Conservation (phyloP, 1,139 yeast genomes). For the Suhomyces wounanorum region DNA sequence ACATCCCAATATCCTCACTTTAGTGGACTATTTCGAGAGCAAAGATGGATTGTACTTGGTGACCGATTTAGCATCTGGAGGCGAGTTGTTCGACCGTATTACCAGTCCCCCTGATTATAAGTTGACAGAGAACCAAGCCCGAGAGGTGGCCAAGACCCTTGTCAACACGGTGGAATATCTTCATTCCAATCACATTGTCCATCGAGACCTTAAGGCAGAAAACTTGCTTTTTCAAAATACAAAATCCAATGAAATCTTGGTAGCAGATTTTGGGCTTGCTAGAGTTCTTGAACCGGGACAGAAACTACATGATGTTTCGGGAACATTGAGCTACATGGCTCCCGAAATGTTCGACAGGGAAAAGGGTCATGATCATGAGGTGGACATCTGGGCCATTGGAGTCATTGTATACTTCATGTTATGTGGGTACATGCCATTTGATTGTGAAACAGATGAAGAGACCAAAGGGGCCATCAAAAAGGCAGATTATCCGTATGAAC, state of each 20-base stretch:
- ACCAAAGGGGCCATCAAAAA: slow-evolving; percentile 61
- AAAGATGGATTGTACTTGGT: slow-evolving; percentile 57
- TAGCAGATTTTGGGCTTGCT: slow-evolving; percentile 77
- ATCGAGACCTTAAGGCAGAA: slow-evolving; percentile 46
- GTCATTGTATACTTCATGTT: slow-evolving; percentile 71
- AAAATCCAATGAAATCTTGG: slow-evolving; percentile 46
- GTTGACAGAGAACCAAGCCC: slow-evolving; percentile 51
- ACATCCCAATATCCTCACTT: slow-evolving; percentile 56
- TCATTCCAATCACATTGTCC: slow-evolving; percentile 38
- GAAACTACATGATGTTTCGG: slow-evolving; percentile 41
- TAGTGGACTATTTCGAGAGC: slow-evolving; percentile 73
- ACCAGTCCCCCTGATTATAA: slow-evolving; percentile 45
- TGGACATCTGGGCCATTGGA: slow-evolving; percentile 80
- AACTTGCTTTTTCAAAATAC: slow-evolving; percentile 35
- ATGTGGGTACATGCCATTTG: slow-evolving; percentile 79
- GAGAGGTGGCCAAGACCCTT: slow-evolving; percentile 35
- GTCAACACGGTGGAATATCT: slow-evolving; percentile 34
- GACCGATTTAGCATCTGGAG: slow-evolving; percentile 69
- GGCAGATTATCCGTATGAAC: slow-evolving; percentile 63
- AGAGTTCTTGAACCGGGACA: slow-evolving; percentile 24
- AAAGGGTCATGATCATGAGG: slow-evolving; percentile 57
- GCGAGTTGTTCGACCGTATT: slow-evolving; percentile 68
- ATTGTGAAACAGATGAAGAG: slow-evolving; percentile 70
- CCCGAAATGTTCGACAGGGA: slow-evolving; percentile 60
- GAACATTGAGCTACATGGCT: slow-evolving; percentile 77